Percentiles rank a stretch among this genome's conserved stretches.
Evolutionary conservation across 257 asterid species (phyloP).

Genomic region (Perilla frutescens): DNA sequence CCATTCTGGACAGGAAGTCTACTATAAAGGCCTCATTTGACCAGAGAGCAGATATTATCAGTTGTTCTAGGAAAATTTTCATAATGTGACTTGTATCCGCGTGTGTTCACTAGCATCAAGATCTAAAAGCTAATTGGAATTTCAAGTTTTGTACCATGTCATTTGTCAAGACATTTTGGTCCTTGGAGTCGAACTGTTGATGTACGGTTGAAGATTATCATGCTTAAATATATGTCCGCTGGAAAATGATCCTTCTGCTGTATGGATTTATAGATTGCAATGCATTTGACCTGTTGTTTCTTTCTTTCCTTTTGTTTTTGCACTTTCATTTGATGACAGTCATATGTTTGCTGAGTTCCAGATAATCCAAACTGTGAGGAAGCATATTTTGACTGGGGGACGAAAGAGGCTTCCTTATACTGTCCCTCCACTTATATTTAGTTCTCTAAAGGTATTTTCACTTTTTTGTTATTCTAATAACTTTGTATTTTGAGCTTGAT

Average conservation of each 20-base stretch:
- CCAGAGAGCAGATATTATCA: neutral
- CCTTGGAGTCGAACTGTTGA: neutral
- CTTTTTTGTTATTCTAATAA: constrained; percentile 30
- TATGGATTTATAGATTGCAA: constrained; percentile 22
- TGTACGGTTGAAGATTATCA: constrained; percentile 10
- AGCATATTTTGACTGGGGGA: constrained; percentile 89
- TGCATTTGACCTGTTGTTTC: constrained; percentile 16
- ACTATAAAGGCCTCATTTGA: neutral
- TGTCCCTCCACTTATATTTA: constrained; percentile 89
- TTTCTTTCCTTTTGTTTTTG: constrained; percentile 16
- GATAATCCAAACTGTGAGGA: constrained; percentile 83
- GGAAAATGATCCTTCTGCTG: constrained; percentile 22
- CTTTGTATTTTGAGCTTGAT: constrained; percentile 31
- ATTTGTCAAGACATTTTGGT: neutral
- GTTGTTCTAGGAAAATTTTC: constrained; percentile 15
- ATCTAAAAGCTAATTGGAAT: neutral
- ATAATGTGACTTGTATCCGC: neutral
- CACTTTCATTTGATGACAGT: constrained; percentile 23
- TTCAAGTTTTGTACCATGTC: neutral
- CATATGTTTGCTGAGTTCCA: constrained; percentile 48
- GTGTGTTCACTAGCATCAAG: neutral
- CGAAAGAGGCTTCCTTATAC: constrained; percentile 88
- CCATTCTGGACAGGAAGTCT: constrained; percentile 3
- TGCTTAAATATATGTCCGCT: neutral
- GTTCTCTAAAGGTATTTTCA: constrained; percentile 75